Conservation (phyloP, 495 filamentous ascomycete genomes). For the Hypoxylon perforatum region DNA sequence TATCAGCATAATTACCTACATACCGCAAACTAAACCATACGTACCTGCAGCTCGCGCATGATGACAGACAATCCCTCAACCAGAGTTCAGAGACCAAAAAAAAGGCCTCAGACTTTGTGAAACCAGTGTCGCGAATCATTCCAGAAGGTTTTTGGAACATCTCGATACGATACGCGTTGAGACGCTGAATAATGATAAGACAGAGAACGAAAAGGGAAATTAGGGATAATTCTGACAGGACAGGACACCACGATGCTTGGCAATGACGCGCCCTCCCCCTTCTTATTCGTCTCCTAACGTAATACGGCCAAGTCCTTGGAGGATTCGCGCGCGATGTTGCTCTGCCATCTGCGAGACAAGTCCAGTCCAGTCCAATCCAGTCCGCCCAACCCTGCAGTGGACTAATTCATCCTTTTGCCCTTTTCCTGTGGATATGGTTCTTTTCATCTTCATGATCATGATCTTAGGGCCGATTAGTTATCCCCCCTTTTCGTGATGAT, state of each 20-base stretch:
- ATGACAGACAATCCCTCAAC: slow-evolving; percentile 15
- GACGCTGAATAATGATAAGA: too few relatives aligned
- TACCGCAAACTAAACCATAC: slow-evolving; percentile 27
- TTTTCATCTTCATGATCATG: too few relatives aligned
- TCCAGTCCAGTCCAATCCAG: too few relatives aligned
- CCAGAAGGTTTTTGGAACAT: slow-evolving; percentile 17
- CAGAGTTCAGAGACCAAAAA: too few relatives aligned
- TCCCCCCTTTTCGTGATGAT: slow-evolving; percentile 16
- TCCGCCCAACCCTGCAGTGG: slow-evolving; percentile 13
- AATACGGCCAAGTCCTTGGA: slow-evolving; percentile 38
- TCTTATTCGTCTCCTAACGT: slow-evolving; percentile 5
- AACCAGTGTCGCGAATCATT: slow-evolving; percentile 15
- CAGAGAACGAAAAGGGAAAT: too few relatives aligned
- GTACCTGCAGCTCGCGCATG: slow-evolving; percentile 30
- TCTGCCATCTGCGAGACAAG: too few relatives aligned
- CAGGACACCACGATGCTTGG: slow-evolving; percentile 12
- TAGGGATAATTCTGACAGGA: slow-evolving; percentile 10
- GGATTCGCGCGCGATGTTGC: slow-evolving; percentile 2
- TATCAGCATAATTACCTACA: slow-evolving; percentile 28
- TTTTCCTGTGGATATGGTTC: slow-evolving; percentile 3
- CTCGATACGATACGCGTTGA: too few relatives aligned
- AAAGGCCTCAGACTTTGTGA: slow-evolving; percentile 6
- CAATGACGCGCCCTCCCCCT: slow-evolving; percentile 1
- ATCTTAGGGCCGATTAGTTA: slow-evolving; percentile 35
- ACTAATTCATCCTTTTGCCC: slow-evolving; percentile 33